A percentile compares a stretch with the other conserved stretches of the same genome.
phyloP scores from a whole-genome alignment of 352 stramenopile species.

The Globisporangium iwayamae region DNA sequence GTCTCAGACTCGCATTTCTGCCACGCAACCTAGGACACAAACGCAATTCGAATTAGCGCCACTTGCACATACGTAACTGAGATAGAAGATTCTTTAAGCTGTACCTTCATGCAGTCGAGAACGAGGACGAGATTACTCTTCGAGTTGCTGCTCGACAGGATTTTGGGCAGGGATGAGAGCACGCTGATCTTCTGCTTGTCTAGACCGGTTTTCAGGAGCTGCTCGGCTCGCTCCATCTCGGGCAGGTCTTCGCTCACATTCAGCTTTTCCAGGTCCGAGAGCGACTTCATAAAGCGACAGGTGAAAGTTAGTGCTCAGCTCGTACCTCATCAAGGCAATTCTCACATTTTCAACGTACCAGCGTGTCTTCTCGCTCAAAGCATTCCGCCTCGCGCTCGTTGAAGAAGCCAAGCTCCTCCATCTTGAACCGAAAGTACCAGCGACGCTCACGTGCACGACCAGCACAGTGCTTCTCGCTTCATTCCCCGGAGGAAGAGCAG shows the following conservation, averaged over 20 bases:
- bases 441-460: slow-evolving; percentile 17
- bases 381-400: slow-evolving; percentile 82
- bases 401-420: slow-evolving; percentile 83
- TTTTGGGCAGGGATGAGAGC: slow-evolving; percentile 60
- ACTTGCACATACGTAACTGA: too few species aligned
- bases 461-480: slow-evolving; percentile 22
- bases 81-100: slow-evolving; percentile 19
- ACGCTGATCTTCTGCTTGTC: slow-evolving; percentile 84
- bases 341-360: slow-evolving; percentile 34
- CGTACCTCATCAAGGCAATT: background rate
- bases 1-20: slow-evolving; percentile 63
- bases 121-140: slow-evolving; percentile 62
- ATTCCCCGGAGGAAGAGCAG: slow-evolving; percentile 27
- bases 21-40: slow-evolving; percentile 42
- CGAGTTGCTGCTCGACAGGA: slow-evolving; percentile 68
- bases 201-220: slow-evolving; percentile 70
- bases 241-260: slow-evolving; percentile 83
- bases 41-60: background rate
- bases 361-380: slow-evolving; percentile 75
- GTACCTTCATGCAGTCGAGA: slow-evolving; percentile 83
- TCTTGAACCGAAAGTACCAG: slow-evolving; percentile 23
- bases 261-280: slow-evolving; percentile 81
- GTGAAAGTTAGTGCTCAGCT: background rate
- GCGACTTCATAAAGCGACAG: slow-evolving; percentile 35
- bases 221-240: slow-evolving; percentile 75